Evolutionary conservation across 108 stramenopile species (phyloP), one percentile per base, ranked within the genome.

Genomic region (Cylindrotheca fusiformis): DNA sequence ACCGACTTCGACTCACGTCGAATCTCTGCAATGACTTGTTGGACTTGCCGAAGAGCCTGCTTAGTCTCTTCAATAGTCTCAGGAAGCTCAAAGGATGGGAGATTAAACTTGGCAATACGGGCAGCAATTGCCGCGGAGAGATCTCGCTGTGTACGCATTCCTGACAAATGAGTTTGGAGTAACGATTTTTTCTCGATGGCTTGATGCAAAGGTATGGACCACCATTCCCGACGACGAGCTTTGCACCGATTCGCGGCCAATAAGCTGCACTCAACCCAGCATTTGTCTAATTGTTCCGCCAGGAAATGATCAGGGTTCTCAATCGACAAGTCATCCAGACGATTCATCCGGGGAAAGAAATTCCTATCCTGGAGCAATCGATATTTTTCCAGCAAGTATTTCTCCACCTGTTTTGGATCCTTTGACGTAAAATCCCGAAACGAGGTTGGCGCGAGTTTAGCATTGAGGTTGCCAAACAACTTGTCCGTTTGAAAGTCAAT

Each of bases 1-100:
- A 10, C 20, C 50, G 20, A 19, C 6, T 22, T 51, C 22, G 19
- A n/a, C 50, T 51, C 50, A 51, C 8, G 50, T 19, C 8, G 6
- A n/a, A 22, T 6, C 6, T 6, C n/a, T 10, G 19, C 50, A 22
- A 6, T 6, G 5, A 5, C 50, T 51, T 6, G 6, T 10, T 51
- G 8, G 8, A 22, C 17, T 19, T 51, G 6, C 4, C 50, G 8
- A 22, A 10, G 19, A n/a, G 50, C 6, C 50, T 51, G 5, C 50
- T 10, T n/a, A n/a, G 19, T 51, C 50, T 6, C 6, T 6, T n/a
- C 6, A 51, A 6, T 19, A 22, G n/a, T n/a, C 6, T 22, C 5
- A 22, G 50, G 50, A 6, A 5, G 50, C 50, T 51, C 20, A 5
- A 51, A 51, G 19, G 50, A 51, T 51, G 8, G 50, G 50, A 22